phyloP scores from a whole-genome alignment of 2,329 filamentous ascomycete species.

The Knufia petricola region DNA sequence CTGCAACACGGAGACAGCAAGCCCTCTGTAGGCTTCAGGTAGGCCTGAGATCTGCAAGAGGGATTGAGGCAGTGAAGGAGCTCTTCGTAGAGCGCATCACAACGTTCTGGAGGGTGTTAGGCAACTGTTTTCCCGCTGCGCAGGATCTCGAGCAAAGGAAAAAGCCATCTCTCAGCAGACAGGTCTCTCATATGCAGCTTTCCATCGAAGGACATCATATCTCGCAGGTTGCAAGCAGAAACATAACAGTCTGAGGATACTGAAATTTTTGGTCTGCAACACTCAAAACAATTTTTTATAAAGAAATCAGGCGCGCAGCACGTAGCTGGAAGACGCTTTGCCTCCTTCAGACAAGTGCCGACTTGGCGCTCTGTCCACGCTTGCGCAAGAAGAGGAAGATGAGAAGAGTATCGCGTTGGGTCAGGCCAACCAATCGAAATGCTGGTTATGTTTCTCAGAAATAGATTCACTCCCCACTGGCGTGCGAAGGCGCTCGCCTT shows the following conservation, averaged over 20 bases:
- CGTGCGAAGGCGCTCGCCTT: no score
- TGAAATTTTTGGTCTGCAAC: not conserved
- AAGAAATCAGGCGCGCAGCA: not conserved
- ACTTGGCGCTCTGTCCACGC: not conserved
- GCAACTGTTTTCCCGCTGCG: not conserved
- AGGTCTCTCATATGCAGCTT: not conserved
- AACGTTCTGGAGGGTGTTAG: no score
- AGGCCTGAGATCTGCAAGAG: not conserved
- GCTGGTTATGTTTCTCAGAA: not conserved
- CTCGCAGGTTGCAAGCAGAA: not conserved
- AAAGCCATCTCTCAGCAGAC: not conserved
- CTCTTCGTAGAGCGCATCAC: no score
- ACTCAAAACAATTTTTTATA: not conserved
- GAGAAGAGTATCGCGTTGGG: not conserved
- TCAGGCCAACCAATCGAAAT: not conserved
- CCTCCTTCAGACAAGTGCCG: not conserved
- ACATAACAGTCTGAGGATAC: not conserved
- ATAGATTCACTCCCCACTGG: not conserved
- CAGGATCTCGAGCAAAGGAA: not conserved
- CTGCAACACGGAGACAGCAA: no score
- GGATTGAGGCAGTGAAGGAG: no score
- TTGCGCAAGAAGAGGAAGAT: not conserved
- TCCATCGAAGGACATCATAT: not conserved
- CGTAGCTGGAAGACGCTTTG: not conserved
- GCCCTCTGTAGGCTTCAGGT: no score